phyloP scores from a whole-genome alignment of 2,329 filamentous ascomycete species.

The Fusarium camptoceras region DNA sequence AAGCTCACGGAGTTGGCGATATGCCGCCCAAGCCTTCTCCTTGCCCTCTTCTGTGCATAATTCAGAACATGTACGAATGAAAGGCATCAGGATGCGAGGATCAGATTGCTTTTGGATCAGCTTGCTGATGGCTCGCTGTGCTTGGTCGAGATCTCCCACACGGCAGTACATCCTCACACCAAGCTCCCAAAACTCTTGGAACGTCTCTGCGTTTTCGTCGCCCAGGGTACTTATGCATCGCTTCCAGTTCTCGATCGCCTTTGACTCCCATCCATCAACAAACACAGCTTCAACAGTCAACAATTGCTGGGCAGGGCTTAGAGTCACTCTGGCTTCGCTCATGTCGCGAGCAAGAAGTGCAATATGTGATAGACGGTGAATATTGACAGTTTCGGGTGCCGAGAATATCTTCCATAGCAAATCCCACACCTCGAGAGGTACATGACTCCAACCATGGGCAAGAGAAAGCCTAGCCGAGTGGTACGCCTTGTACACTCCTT shows the following conservation, averaged over 20 bases:
- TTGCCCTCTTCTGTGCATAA: constrained; percentile 59
- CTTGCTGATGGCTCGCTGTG: constrained; percentile 66
- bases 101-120: constrained; percentile 64
- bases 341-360: constrained; percentile 74
- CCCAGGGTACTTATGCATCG: constrained; percentile 66
- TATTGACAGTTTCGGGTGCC: constrained; percentile 61
- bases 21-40: constrained; percentile 73
- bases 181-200: constrained; percentile 70
- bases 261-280: constrained; percentile 67
- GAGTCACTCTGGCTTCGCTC: constrained; percentile 64
- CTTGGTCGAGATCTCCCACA: constrained; percentile 68
- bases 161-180: constrained; percentile 74
- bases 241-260: constrained; percentile 74
- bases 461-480: constrained; percentile 59
- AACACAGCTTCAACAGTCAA: constrained; percentile 77
- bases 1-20: constrained; percentile 71
- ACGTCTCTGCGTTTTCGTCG: constrained; percentile 57
- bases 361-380: constrained; percentile 70
- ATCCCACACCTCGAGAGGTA: constrained; percentile 73
- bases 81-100: constrained; percentile 70
- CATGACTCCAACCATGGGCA: constrained; percentile 60
- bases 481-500: constrained; percentile 63
- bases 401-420: constrained; percentile 74
- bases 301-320: constrained; percentile 70
- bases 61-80: constrained; percentile 76